Evolutionary conservation across 1,284 basidiomycete species (phyloP), one percentile per base, ranked within the genome.

Genomic region (Pseudozyma hubeiensis): DNA sequence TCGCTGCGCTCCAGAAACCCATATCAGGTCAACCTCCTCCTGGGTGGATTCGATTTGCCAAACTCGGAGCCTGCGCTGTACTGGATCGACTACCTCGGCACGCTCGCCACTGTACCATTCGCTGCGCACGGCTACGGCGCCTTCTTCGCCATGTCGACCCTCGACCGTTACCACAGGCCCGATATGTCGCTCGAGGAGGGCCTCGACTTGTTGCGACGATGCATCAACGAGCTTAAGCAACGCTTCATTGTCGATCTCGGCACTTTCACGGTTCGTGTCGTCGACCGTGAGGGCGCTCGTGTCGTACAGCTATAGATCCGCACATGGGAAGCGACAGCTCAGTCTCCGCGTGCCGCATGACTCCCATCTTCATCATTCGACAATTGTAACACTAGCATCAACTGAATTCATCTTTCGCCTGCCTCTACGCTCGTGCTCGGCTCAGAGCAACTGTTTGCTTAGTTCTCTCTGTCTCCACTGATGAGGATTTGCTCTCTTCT

Each of bases 41-140:
- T 99, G 4, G 96, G 92, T 16, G 96, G 96, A 16, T 97, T 91
- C 84, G 97, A 99, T 86, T 89, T 89, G 9, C 87, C 88, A 1
- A 83, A 84, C 29, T 80, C 81, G 10, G 75, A 83, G 16, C 94
- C 87, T 5, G 90, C 91, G 73, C 88, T 98, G 6, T 97, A 95
- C 87, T 98, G 95, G 94, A 88, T 97, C 70, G 96, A 99, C 86
- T 94, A 97, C 84, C 88, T 97, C 46, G 96, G 96, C 40, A 97
- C 96, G 8, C 88, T 92, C 80, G 90, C 90, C 2, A 89, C 90
- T 53, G 92, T 98, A 6, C 94, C 95, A 0, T 99, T 95, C 84
- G 95, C 91, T 7, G 94, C 94, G 0, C 96, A 98, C 84, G 97
- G 96, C 1, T 95, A 98, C 84, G 96, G 94, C 40, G 90, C 91